Base-by-base conservation (phyloP, 192 early-diverging fungal species). In the Phycomyces nitens region DNA sequence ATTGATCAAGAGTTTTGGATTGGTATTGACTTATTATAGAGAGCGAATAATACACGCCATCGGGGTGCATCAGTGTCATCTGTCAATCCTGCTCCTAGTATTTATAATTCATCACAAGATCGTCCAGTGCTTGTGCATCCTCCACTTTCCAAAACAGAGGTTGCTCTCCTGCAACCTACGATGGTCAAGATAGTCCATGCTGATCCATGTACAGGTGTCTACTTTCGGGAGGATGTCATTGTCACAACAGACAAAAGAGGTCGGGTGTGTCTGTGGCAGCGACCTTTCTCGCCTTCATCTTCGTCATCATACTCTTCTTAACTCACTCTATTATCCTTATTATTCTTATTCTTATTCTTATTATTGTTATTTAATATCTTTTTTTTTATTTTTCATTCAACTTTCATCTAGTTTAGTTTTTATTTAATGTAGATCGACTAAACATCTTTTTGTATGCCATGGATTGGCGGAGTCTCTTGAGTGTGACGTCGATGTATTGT, bases 231-330 rank as follows among this genome's bases (percentile, higher is more conserved):
- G 34, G 74, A 76, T 44, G 60, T 58, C 41, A 67, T 76, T 22
- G 74, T 76, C 8, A 71, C 69, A 16, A 76, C 74, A 7, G 74
- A 76, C 55, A 70, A 69, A 40, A 42, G 74, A 7, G 74, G 74
- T 0, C 40, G 69, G 34, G 62, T 76, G 0, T 43, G 65, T 29
- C 29, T 68, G 1, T 76, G 74, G 74, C 50, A 67, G 47, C 47
- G 74, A 47, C 74, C 74, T 15, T 11, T 11, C 44, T 21, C 56
- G 9, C 54, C 29, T 34, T 15, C 23, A n/a, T 12, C 54, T n/a
- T 22, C n/a, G 10, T 24, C 27, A n/a, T 60, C 58, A 27, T 38
- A 24, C 16, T 38, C 54, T 56, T 60, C 26, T n/a, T 50, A 14
- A 50, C 11, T 50, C 21, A 50, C 11, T 50, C 21, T 50, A 15